Conservation (phyloP, 257 asterid species). For the Leonotis leonurus region DNA sequence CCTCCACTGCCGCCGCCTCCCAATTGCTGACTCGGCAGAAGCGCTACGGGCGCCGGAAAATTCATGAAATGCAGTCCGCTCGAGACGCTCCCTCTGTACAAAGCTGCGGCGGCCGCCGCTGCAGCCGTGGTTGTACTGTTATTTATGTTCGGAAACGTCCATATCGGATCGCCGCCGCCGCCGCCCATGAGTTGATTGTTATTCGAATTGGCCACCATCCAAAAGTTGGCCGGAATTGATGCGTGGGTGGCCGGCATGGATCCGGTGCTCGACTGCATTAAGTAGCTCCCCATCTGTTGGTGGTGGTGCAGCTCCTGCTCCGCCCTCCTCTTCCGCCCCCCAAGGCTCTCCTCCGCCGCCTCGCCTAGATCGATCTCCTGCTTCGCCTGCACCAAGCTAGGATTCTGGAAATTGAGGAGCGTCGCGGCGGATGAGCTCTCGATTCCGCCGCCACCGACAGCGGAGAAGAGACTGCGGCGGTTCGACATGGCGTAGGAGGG, state of each 20-base stretch:
- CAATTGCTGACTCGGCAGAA: conserved; percentile 59
- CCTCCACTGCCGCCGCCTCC: conserved; percentile 30
- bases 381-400: conserved; percentile 51
- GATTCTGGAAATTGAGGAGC: conserved; percentile 64
- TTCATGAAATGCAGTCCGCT: conserved; percentile 91
- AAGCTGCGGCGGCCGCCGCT: conserved; percentile 50
- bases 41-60: conserved; percentile 68
- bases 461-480: conserved; percentile 48
- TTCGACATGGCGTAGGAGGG: conserved; percentile 54
- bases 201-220: conserved; percentile 81
- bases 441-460: conserved; percentile 65
- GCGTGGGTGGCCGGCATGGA: conserved; percentile 68
- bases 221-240: conserved; percentile 75
- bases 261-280: conserved; percentile 63
- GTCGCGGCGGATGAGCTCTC: conserved; percentile 55
- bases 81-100: conserved; percentile 71
- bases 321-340: conserved; percentile 50
- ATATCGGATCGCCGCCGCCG: conserved; percentile 66
- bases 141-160: conserved; percentile 70
- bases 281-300: conserved; percentile 62
- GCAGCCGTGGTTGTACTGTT: conserved; percentile 13
- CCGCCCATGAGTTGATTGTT: conserved; percentile 59
- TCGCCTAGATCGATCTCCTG: conserved; percentile 49
- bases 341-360: conserved; percentile 40
- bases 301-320: conserved; percentile 53